These are phyloP conservation scores for Forsythia viridissima DNA, from an alignment of 257 asterid species.

Conservation along the genomic window DNA sequence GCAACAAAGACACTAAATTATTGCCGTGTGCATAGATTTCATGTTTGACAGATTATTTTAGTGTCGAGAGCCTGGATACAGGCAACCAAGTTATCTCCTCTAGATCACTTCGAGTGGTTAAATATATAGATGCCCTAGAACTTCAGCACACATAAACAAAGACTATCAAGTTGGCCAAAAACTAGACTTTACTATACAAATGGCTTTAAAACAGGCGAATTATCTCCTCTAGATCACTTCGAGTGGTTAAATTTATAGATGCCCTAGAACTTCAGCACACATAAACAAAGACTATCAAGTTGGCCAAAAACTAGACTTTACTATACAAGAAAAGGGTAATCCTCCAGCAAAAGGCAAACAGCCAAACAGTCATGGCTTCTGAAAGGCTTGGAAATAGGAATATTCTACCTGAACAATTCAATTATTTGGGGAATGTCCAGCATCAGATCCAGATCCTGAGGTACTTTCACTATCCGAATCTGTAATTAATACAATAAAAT, in stretches of 20 bases:
- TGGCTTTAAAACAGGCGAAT: no score
- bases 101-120: not conserved
- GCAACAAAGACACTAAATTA: not conserved
- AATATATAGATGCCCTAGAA: slow-evolving; percentile 9
- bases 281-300: not conserved
- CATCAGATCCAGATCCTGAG: slow-evolving; percentile 66
- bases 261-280: not conserved
- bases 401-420: slow-evolving; percentile 46
- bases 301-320: not conserved
- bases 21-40: not conserved
- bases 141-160: not conserved
- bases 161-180: not conserved
- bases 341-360: slow-evolving; percentile 16
- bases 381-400: slow-evolving; percentile 12
- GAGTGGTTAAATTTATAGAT: slow-evolving; percentile 8
- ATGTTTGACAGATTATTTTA: not conserved
- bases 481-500: slow-evolving; percentile 33
- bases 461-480: slow-evolving; percentile 79
- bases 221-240: not conserved
- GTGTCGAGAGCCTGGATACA: not conserved
- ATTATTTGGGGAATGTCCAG: slow-evolving; percentile 43
- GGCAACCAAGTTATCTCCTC: slow-evolving; percentile 10
- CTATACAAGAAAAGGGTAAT: not conserved
- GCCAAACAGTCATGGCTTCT: not conserved
- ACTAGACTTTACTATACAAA: not conserved